Conservation (phyloP, 2,329 filamentous ascomycete genomes). For the Penicillium sclerotigenum region DNA sequence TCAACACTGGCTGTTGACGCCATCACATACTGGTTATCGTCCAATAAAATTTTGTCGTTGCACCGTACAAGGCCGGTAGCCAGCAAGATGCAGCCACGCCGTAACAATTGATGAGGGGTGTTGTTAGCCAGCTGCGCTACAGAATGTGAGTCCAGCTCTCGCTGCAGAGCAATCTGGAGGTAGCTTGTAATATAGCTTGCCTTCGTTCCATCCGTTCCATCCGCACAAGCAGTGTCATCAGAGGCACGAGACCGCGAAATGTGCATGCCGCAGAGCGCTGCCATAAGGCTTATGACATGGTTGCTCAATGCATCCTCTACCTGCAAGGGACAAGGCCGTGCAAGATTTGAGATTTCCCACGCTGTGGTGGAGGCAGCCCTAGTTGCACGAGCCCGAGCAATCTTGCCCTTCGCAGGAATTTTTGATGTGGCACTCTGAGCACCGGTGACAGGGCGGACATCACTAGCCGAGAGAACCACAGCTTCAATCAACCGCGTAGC, state of each 20-base stretch:
- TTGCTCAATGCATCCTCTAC: constrained; percentile 40
- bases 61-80: constrained; percentile 31
- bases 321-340: constrained; percentile 29
- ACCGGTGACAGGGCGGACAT: constrained; percentile 7
- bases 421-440: neutral
- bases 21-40: constrained; percentile 9
- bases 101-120: constrained; percentile 27
- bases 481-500: constrained; percentile 34
- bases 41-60: constrained; percentile 17
- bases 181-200: constrained; percentile 26
- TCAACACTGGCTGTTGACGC: constrained; percentile 27
- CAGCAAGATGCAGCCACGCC: constrained; percentile 34
- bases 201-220: constrained; percentile 22
- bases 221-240: constrained; percentile 8
- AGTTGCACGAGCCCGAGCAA: constrained; percentile 12
- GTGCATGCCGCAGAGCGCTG: constrained; percentile 38
- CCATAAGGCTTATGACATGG: constrained; percentile 34
- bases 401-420: neutral
- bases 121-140: constrained; percentile 1
- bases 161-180: constrained; percentile 26
- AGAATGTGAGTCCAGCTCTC: constrained; percentile 18
- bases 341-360: neutral
- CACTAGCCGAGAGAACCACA: constrained; percentile 32
- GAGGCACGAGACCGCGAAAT: constrained; percentile 31
- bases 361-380: constrained; percentile 17